Percentiles rank a stretch among this genome's conserved stretches.
Conservation (phyloP, 1,284 basidiomycete species). For the Chalciporus sp. region DNA sequence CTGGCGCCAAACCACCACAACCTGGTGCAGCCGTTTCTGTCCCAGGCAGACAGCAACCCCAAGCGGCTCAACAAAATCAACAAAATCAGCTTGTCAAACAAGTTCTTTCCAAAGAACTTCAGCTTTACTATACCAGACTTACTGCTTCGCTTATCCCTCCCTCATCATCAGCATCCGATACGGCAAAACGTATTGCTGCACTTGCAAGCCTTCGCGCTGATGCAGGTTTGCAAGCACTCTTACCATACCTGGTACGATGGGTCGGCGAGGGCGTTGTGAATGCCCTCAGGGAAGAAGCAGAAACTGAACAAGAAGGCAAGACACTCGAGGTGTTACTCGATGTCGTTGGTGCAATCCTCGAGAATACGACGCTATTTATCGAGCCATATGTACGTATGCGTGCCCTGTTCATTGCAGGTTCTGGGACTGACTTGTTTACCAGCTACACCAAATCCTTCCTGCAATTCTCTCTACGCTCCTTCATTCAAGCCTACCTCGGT, state of each 20-base stretch:
- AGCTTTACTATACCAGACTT: slow-evolving; percentile 93
- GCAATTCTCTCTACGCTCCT: slow-evolving; percentile 90
- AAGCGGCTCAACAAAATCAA: slow-evolving; percentile 51
- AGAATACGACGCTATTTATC: slow-evolving; percentile 88
- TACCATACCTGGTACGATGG: slow-evolving; percentile 96
- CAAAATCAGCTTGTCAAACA: slow-evolving; percentile 84
- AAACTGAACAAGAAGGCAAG: slow-evolving; percentile 63
- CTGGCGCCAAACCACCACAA: slow-evolving; percentile 37
- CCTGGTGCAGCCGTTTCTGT: slow-evolving; percentile 21
- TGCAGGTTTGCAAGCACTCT: slow-evolving; percentile 90
- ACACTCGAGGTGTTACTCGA: slow-evolving; percentile 80
- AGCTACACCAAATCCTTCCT: slow-evolving; percentile 96
- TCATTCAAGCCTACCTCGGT: slow-evolving; percentile 75
- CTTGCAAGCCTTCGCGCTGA: slow-evolving; percentile 88
- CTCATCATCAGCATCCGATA: slow-evolving; percentile 40
- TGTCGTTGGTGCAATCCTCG: slow-evolving; percentile 79
- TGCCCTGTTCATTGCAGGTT: slow-evolving; percentile 2
- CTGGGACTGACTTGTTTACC: neutral
- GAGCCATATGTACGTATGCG: slow-evolving; percentile 86
- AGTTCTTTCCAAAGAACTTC: slow-evolving; percentile 91
- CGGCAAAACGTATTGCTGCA: slow-evolving; percentile 80
- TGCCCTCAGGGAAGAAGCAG: slow-evolving; percentile 59
- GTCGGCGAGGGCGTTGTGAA: slow-evolving; percentile 86
- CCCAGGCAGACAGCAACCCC: slow-evolving; percentile 44
- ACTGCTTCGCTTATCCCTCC: slow-evolving; percentile 80